phyloP scores from a whole-genome alignment of 139 green algal genomes.

The Chlamydomonas incerta region DNA sequence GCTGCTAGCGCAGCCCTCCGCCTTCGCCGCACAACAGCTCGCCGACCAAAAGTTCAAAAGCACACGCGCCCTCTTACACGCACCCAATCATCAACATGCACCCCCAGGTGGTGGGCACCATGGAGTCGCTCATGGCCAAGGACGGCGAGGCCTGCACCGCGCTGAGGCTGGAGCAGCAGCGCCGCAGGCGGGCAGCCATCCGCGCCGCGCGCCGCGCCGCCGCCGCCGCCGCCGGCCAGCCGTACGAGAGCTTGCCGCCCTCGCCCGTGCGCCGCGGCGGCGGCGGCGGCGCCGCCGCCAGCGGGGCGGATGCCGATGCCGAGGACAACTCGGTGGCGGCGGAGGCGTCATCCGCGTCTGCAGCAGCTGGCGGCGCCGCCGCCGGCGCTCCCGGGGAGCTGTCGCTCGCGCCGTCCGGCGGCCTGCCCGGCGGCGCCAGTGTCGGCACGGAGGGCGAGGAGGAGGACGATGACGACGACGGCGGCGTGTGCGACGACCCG shows the following conservation, averaged over 20 bases:
- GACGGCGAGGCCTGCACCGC: conserved; percentile 13
- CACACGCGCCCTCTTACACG: too few relatives aligned
- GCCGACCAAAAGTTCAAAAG: too few relatives aligned
- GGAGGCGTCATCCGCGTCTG: not conserved
- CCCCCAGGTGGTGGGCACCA: not conserved
- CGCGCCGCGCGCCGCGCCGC: not conserved
- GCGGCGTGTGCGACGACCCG: not conserved
- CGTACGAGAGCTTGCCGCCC: not conserved
- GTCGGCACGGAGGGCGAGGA: not conserved
- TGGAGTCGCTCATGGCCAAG: conserved; percentile 18
- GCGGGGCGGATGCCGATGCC: too few relatives aligned
- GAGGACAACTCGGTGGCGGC: too few relatives aligned
- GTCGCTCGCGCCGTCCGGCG: not conserved
- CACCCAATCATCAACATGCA: too few relatives aligned
- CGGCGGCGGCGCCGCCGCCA: not conserved
- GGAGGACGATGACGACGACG: not conserved
- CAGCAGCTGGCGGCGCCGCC: too few relatives aligned
- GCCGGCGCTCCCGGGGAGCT: not conserved
- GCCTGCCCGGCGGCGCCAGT: not conserved
- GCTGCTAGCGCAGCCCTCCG: too few relatives aligned
- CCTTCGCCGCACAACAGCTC: too few relatives aligned
- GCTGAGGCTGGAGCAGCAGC: conserved; percentile 24
- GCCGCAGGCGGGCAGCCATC: not conserved
- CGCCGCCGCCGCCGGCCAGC: too few relatives aligned
- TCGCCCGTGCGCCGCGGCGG: not conserved